Conservation (phyloP, 2,329 filamentous ascomycete genomes). For the Aspergillus melleus region DNA sequence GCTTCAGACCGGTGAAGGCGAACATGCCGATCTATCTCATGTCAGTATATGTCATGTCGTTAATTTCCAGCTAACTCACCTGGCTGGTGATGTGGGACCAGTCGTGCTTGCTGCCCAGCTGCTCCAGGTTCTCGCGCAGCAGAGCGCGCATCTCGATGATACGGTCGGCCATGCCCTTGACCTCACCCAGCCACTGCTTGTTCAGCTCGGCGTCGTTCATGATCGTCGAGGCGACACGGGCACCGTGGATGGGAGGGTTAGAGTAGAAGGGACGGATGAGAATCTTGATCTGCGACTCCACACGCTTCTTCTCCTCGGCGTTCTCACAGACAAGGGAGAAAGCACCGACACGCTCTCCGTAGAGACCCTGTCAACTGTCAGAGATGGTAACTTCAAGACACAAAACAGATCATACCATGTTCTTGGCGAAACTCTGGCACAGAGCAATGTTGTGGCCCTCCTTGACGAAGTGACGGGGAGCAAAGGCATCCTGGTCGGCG, state of each 20-base stretch:
- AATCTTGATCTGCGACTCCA: slow-evolving; percentile 98
- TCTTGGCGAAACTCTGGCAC: slow-evolving; percentile 96
- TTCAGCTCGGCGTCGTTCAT: slow-evolving; percentile 82
- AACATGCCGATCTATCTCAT: slow-evolving; percentile 86
- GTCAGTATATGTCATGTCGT: slow-evolving; percentile 1
- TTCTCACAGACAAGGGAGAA: slow-evolving; percentile 89
- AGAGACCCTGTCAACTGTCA: slow-evolving; percentile 69
- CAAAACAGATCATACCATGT: slow-evolving; percentile 68
- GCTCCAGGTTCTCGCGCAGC: slow-evolving; percentile 92
- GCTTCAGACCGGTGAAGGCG: slow-evolving; percentile 89
- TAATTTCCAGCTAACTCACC: slow-evolving; percentile 29
- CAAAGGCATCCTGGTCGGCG: slow-evolving; percentile 89
- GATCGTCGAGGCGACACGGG: slow-evolving; percentile 89
- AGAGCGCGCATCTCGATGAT: slow-evolving; percentile 98
- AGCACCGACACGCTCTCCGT: slow-evolving; percentile 95
- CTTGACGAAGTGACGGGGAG: slow-evolving; percentile 88
- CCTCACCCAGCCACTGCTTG: slow-evolving; percentile 91
- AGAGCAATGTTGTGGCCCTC: slow-evolving; percentile 87
- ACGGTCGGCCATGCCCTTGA: slow-evolving; percentile 98
- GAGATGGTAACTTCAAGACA: not conserved
- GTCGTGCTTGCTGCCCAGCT: slow-evolving; percentile 92
- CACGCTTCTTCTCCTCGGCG: slow-evolving; percentile 87
- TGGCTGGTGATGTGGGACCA: slow-evolving; percentile 98
- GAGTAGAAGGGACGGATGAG: slow-evolving; percentile 96
- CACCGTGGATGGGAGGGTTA: slow-evolving; percentile 95